A percentile compares a stretch with the other conserved stretches of the same genome.
phyloP scores from a whole-genome alignment of 805 yeast species.

The Candida alai region DNA sequence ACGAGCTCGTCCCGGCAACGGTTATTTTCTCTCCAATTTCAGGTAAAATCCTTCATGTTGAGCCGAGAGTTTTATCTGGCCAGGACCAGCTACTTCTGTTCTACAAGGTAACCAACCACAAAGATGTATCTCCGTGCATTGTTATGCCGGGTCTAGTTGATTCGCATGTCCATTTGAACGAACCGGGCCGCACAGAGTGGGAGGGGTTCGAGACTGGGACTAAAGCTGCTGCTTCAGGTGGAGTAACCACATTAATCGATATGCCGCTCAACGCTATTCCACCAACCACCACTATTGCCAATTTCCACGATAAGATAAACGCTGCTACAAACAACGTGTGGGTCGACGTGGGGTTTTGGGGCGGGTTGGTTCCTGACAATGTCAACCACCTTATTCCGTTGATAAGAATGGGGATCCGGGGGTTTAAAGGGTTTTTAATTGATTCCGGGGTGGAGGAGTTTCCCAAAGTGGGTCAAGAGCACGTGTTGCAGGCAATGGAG shows the following conservation, averaged over 20 bases:
- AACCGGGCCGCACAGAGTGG: constrained; percentile 98
- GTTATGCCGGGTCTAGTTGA: constrained; percentile 91
- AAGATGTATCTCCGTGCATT: constrained; percentile 58
- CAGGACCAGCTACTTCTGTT: constrained; percentile 37
- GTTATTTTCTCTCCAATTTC: constrained; percentile 51
- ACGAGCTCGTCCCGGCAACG: constrained; percentile 53
- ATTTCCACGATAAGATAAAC: constrained; percentile 66
- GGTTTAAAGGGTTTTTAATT: constrained; percentile 89
- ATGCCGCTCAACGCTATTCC: constrained; percentile 97
- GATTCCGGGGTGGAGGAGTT: constrained; percentile 97
- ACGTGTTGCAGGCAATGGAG: constrained; percentile 66
- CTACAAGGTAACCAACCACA: constrained; percentile 44
- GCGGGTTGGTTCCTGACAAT: constrained; percentile 85
- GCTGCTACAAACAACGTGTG: constrained; percentile 83
- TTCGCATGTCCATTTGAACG: constrained; percentile 91
- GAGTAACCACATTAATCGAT: constrained; percentile 92
- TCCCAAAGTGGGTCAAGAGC: constrained; percentile 68
- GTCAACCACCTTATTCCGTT: constrained; percentile 66
- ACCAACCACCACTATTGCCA: constrained; percentile 82
- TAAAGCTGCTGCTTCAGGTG: constrained; percentile 90
- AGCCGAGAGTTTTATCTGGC: constrained; percentile 25
- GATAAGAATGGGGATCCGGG: constrained; percentile 83
- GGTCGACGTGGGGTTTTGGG: constrained; percentile 97
- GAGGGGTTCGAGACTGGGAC: constrained; percentile 98
- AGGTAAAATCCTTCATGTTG: constrained; percentile 56